Evolutionary conservation across 495 filamentous ascomycete genomes (phyloP).

Genomic region (Trichoderma virens): DNA sequence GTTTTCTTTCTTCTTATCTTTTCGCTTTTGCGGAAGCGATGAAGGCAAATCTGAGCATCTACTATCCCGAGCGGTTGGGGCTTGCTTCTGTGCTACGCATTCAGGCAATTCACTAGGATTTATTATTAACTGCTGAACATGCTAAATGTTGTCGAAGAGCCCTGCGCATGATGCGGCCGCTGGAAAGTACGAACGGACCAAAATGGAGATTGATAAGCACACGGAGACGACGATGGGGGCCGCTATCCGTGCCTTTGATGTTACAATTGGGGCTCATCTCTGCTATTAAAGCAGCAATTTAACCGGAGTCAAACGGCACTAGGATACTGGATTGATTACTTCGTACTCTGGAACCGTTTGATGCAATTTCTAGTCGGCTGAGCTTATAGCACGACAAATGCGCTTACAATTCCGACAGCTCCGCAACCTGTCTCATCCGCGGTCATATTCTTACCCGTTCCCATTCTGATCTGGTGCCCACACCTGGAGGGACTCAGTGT

Average conservation of each 20-base stretch:
- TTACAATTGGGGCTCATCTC: background rate
- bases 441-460: background rate
- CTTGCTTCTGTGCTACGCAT: background rate
- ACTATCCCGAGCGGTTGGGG: background rate
- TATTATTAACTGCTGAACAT: background rate
- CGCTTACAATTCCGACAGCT: background rate
- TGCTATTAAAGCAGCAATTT: background rate
- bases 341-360: no score
- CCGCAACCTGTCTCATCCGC: background rate
- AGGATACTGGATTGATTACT: no score
- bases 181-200: background rate
- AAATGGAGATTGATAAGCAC: background rate
- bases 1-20: constrained; percentile 1
- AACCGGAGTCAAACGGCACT: background rate
- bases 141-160: background rate
- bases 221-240: background rate
- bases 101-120: background rate
- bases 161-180: background rate
- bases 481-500: background rate
- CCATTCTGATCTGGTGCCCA: background rate
- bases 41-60: background rate
- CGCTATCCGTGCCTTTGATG: background rate
- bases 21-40: background rate
- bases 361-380: background rate
- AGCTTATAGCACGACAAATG: background rate